Base-by-base conservation (phyloP, 2,329 filamentous ascomycete genomes). In the Ustulina deusta region DNA sequence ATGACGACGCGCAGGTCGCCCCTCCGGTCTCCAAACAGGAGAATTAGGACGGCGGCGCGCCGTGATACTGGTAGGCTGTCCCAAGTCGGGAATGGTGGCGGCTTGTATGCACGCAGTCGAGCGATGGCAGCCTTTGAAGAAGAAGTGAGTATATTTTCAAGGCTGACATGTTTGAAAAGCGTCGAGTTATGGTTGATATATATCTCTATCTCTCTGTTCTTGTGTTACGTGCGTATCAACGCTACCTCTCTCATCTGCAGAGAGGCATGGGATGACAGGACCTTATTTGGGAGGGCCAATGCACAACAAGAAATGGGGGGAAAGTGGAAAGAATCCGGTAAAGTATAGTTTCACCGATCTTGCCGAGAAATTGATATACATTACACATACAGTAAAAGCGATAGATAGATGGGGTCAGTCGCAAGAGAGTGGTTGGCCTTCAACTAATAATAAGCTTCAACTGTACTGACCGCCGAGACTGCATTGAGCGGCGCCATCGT, bases 31-130 rank as follows among this genome's bases (percentile, higher is more conserved):
- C 94, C 93, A 78, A 96, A 97, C 1, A 98, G 86, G 60, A 98
- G 86, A 56, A 98, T 86, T 61, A 98, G 82, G 46, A 98, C 95
- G 27, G 95, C 94, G 15, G 95, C 95, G 72, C 94, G 89, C 69
- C 93, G 88, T 71, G 83, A 87, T 15, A 85, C 80, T 2, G 89
- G 89, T 32, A 91, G 82, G 22, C 80, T 80, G 74, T 90, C 85
- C 89, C 89, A 91, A 65, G 86, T 77, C 11, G 88, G 82, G 73
- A 90, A 90, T 2, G 86, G 80, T 1, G 89, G 89, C 20, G 89
- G 84, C 65, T 82, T 84, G 77, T 88, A 91, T 61, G 87, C 83
- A 60, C 88, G 84, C 63, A 91, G 82, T 66, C 89, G 85, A 63
- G 86, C 84, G 71, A 91, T 79, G 75, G 87, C 87, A 71, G 86